These are phyloP conservation scores for Gossypium anomalum DNA, from an alignment of 345 rosid species.

Conservation along the genomic window DNA sequence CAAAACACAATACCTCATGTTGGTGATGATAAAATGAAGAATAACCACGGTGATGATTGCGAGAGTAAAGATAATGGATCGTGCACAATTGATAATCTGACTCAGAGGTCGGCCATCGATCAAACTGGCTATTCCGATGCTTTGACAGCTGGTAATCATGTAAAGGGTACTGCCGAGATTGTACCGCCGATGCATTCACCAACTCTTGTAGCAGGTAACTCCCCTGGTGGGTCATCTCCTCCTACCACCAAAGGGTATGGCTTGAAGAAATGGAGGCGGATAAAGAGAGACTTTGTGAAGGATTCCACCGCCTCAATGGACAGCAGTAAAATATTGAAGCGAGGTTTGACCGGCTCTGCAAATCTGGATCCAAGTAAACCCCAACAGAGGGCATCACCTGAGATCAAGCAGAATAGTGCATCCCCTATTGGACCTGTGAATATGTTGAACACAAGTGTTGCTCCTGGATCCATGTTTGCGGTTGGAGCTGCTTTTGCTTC, in stretches of 20 bases:
- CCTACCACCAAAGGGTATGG: slow-evolving; percentile 50
- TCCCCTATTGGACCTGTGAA: slow-evolving; percentile 36
- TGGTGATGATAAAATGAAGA: slow-evolving; percentile 19
- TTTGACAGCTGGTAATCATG: slow-evolving; percentile 1
- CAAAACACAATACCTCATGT: slow-evolving; percentile 4
- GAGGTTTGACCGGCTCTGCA: slow-evolving; percentile 47
- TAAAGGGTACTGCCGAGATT: slow-evolving; percentile 16
- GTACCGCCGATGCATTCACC: slow-evolving; percentile 18
- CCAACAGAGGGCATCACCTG: slow-evolving; percentile 16
- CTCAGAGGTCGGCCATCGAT: slow-evolving; percentile 19
- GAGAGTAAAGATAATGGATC: slow-evolving; percentile 35
- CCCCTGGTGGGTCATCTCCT: background rate
- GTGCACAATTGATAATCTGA: background rate
- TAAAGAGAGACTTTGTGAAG: slow-evolving; percentile 54
- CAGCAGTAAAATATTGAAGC: slow-evolving; percentile 52
- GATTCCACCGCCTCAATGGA: slow-evolving; percentile 40
- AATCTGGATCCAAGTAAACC: slow-evolving; percentile 36
- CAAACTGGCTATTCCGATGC: slow-evolving; percentile 14
- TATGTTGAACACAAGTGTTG: slow-evolving; percentile 25
- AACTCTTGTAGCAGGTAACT: slow-evolving; percentile 10
- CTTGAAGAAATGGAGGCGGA: slow-evolving; percentile 78
- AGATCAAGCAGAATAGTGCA: slow-evolving; percentile 36
- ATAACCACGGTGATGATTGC: slow-evolving; percentile 21
- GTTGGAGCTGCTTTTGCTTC: slow-evolving; percentile 20
- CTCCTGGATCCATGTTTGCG: slow-evolving; percentile 38